Base-by-base conservation (phyloP, 1,284 basidiomycete species). In the Ustilago trichophora region DNA sequence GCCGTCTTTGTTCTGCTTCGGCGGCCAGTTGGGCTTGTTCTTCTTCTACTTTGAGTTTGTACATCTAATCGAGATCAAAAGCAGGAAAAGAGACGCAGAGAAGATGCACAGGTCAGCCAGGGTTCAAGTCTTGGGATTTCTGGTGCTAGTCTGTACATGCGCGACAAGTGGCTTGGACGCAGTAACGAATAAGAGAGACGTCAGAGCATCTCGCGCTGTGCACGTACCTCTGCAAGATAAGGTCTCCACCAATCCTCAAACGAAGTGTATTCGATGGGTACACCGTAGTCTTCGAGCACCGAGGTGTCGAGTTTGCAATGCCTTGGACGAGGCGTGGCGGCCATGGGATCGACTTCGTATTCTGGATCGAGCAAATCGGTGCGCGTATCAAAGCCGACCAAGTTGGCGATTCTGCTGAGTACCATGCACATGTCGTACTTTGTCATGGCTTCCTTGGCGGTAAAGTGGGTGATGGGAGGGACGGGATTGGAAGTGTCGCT, bases 341-440 rank as follows among this genome's bases (percentile, higher is more conserved):
- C 78, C 34, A 63, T 48, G 4, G 76, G 68, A 43, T 78, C 77
- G 22, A 68, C 72, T 22, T 76, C 68, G 56, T 73, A 77, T 36
- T 73, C 75, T 0, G 79, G 78, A 7, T 76, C 72, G 27, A 80
- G 64, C 33, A 74, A 73, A 16, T 72, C 67, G 29, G 69, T 65
- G 16, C 62, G 54, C 2, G 69, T 57, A 12, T 67, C 59, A 24
- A 57, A 50, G 9, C 66, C 69, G n/a, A 73, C 72, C 18, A 48
- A 37, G 40, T 74, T 73, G 50, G 64, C 69, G 37, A 76, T 54
- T 13, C 76, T 72, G 32, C 70, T 55, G 44, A 80, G 57, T 9
- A 76, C 72, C 31, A 65, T 40, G 55, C 75, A 80, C 77, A 85
- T 85, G 66, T 84, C 82, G 76, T 84, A 85, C 75, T 85, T 85